Evolutionary conservation across 1,284 basidiomycete genomes (phyloP).

Genomic region (Somion occarium): DNA sequence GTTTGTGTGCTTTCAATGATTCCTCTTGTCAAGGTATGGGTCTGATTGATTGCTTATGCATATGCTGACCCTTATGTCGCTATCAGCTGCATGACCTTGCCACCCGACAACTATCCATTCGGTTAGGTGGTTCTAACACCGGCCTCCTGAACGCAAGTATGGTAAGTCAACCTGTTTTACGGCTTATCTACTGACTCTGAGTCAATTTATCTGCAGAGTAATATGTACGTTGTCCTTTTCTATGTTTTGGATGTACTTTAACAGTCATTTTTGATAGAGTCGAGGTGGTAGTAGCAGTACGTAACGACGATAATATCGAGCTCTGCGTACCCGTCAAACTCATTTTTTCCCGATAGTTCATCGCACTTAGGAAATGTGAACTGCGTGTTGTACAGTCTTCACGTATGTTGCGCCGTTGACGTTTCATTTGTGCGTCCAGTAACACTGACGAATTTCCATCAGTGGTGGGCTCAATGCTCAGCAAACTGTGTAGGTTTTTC

Average conservation of each 20-base stretch:
- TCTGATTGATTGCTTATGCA: background rate
- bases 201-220: conserved; percentile 40
- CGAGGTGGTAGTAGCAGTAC: conserved; percentile 67
- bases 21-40: conserved; percentile 63
- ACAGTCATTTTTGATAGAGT: conserved; percentile 39
- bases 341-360: conserved; percentile 44
- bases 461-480: conserved; percentile 80
- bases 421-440: no score
- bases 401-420: conserved; percentile 37
- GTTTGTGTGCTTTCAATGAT: conserved; percentile 65
- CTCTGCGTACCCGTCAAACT: background rate
- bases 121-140: conserved; percentile 73
- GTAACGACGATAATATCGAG: no score
- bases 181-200: conserved; percentile 11
- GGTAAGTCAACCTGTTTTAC: conserved; percentile 35
- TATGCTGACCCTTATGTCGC: background rate
- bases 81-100: conserved; percentile 74
- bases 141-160: conserved; percentile 82
- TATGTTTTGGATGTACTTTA: conserved; percentile 1
- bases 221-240: conserved; percentile 45
- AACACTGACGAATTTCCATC: no score
- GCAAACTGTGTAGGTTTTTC: conserved; percentile 52
- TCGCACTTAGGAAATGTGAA: conserved; percentile 79
- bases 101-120: conserved; percentile 70
- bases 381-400: conserved; percentile 81